phyloP scores from a whole-genome alignment of 331 rosid genomes.

The Rhamnella rubrinervis region DNA sequence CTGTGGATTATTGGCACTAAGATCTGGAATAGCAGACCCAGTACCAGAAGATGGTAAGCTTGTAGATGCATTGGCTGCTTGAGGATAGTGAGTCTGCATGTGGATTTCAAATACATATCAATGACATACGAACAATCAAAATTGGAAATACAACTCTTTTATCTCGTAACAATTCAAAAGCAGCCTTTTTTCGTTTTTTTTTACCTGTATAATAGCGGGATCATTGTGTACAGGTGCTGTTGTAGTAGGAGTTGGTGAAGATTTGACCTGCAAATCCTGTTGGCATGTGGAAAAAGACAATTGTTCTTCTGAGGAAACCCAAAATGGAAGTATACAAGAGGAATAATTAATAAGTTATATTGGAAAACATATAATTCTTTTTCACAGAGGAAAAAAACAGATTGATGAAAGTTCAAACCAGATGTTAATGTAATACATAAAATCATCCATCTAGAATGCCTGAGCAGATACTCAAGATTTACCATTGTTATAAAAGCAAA shows the following conservation, averaged over 20 bases:
- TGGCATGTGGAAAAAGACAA: background rate
- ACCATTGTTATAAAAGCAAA: too few relatives aligned
- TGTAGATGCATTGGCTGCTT: slow-evolving; percentile 19
- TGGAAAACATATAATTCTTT: too few relatives aligned
- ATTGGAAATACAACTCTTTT: background rate
- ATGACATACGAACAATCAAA: background rate
- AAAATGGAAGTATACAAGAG: too few relatives aligned
- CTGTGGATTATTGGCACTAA: slow-evolving; percentile 18
- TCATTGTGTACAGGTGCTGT: slow-evolving; percentile 3
- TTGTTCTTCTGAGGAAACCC: too few relatives aligned
- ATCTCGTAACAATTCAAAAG: background rate
- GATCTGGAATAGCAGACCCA: slow-evolving; percentile 24
- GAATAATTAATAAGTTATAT: background rate
- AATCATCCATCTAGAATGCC: too few relatives aligned
- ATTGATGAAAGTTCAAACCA: too few relatives aligned
- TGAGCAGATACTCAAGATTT: too few relatives aligned
- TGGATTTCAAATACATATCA: slow-evolving; percentile 3
- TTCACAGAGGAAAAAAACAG: too few relatives aligned
- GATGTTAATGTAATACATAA: too few relatives aligned
- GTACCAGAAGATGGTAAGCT: slow-evolving; percentile 23
- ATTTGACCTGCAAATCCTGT: slow-evolving; percentile 26
- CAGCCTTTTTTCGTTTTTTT: background rate
- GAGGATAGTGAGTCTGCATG: slow-evolving; percentile 33
- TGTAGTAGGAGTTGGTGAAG: slow-evolving; percentile 12
- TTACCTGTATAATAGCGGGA: slow-evolving; percentile 24